These are phyloP conservation scores for Coprinellus micaceus DNA, from an alignment of 768 basidiomycete genomes.

Conservation along the genomic window DNA sequence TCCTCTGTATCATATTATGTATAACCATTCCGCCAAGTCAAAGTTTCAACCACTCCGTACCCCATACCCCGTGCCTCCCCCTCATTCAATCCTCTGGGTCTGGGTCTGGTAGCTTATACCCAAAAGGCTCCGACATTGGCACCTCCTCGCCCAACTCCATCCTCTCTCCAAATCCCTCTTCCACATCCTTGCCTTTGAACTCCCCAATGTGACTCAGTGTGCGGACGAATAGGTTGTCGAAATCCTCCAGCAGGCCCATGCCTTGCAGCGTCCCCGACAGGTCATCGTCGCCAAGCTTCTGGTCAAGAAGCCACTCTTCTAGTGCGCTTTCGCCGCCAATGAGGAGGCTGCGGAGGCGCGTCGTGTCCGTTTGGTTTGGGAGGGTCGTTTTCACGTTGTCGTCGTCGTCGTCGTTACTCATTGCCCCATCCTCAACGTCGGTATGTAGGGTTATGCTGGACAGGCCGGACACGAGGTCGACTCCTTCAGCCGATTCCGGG, in stretches of 20 bases:
- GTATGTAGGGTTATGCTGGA: slow-evolving; percentile 16
- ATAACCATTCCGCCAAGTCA: no score
- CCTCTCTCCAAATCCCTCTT: no score
- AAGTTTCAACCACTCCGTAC: no score
- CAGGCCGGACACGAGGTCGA: slow-evolving; percentile 36
- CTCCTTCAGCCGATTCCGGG: slow-evolving; percentile 30
- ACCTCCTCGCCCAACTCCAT: neutral
- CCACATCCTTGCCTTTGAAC: slow-evolving; percentile 25
- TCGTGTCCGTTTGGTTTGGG: slow-evolving; percentile 66
- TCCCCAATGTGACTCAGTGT: slow-evolving; percentile 61
- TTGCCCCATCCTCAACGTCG: slow-evolving; percentile 23
- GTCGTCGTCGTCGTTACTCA: slow-evolving; percentile 13
- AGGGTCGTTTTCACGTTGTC: slow-evolving; percentile 24
- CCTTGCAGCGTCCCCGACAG: slow-evolving; percentile 40
- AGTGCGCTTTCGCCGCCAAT: slow-evolving; percentile 54
- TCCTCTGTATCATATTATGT: no score
- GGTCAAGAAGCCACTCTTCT: slow-evolving; percentile 62
- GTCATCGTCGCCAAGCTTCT: slow-evolving; percentile 26
- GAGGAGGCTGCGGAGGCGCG: slow-evolving; percentile 65
- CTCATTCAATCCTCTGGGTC: no score
- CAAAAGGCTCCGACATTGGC: neutral
- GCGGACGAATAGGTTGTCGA: slow-evolving; percentile 59
- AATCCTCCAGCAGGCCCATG: slow-evolving; percentile 55
- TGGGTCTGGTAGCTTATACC: neutral
- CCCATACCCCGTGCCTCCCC: no score